A percentile compares a stretch with the other conserved stretches of the same genome.
Evolutionary conservation across 228 moss, liverwort and hornwort species (phyloP).

Genomic region (Sphagnum magellanicum): DNA sequence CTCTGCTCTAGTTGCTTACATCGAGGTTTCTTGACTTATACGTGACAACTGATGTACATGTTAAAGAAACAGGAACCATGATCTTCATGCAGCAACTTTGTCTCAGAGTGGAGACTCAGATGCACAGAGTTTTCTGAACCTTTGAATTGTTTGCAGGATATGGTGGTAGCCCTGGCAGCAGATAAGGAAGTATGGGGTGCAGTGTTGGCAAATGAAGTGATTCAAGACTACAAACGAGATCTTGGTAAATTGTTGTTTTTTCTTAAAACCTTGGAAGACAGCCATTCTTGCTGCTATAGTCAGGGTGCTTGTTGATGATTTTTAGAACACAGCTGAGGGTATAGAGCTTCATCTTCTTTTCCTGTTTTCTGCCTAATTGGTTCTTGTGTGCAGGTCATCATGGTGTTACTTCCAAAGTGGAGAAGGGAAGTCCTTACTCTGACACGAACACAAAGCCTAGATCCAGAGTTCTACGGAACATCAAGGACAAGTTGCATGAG

Average conservation of each 20-base stretch:
- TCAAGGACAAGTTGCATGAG: slow-evolving; percentile 18
- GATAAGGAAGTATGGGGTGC: slow-evolving; percentile 46
- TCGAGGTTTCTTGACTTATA: background rate
- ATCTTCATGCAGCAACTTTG: too few relatives aligned
- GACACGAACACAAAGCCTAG: slow-evolving; percentile 7
- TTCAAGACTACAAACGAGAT: slow-evolving; percentile 29
- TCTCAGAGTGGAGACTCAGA: background rate
- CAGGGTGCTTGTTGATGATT: too few relatives aligned
- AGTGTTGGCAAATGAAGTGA: slow-evolving; percentile 36
- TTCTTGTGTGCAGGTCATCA: background rate
- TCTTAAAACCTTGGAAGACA: background rate
- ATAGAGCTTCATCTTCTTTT: background rate
- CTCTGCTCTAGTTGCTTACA: background rate
- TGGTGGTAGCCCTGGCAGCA: slow-evolving; percentile 51
- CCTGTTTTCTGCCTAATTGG: background rate
- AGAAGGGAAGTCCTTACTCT: slow-evolving; percentile 1
- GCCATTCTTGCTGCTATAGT: background rate
- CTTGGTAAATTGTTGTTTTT: slow-evolving; percentile 13
- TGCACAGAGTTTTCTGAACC: background rate
- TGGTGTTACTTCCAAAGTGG: slow-evolving; percentile 5
- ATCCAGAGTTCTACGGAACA: slow-evolving; percentile 16
- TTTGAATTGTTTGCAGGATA: slow-evolving; percentile 21
- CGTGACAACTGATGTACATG: too few relatives aligned
- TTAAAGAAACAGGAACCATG: too few relatives aligned
- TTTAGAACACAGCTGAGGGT: too few relatives aligned